These are phyloP conservation scores for Clarireedia homoeocarpa DNA, from an alignment of 2,329 filamentous ascomycete species.

Conservation along the genomic window DNA sequence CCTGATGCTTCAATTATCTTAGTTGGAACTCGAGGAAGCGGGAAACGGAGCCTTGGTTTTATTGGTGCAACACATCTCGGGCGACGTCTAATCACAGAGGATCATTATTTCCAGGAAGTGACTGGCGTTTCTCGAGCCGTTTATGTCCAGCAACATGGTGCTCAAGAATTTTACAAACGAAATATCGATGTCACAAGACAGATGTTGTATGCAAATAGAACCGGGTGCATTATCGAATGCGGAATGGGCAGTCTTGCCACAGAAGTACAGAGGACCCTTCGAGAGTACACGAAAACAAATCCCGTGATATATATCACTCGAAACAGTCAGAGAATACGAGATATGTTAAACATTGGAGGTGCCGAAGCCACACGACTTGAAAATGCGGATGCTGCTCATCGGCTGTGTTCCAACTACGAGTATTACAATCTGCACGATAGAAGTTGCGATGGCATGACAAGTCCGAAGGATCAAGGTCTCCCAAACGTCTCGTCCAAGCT, in stretches of 20 bases:
- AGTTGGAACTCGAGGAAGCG: slow-evolving; percentile 64
- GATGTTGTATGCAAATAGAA: slow-evolving; percentile 50
- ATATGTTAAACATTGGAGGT: slow-evolving; percentile 36
- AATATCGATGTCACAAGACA: slow-evolving; percentile 55
- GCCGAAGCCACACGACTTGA: slow-evolving; percentile 35
- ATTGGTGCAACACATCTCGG: slow-evolving; percentile 66
- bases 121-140: slow-evolving; percentile 53
- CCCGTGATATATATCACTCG: slow-evolving; percentile 65
- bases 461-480: slow-evolving; percentile 35
- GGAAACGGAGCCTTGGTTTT: slow-evolving; percentile 68
- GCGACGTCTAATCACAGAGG: slow-evolving; percentile 60
- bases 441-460: slow-evolving; percentile 31
- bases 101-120: slow-evolving; percentile 57
- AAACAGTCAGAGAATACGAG: slow-evolving; percentile 55
- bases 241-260: slow-evolving; percentile 47
- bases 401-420: slow-evolving; percentile 55
- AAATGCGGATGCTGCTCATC: slow-evolving; percentile 37
- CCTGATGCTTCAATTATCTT: slow-evolving; percentile 62
- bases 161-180: slow-evolving; percentile 52
- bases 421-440: slow-evolving; percentile 48
- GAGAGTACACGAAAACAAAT: slow-evolving; percentile 54
- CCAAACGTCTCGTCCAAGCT: slow-evolving; percentile 40
- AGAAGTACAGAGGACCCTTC: slow-evolving; percentile 43
- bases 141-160: slow-evolving; percentile 57
- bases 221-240: slow-evolving; percentile 62